These are phyloP conservation scores for Postia placenta DNA, from an alignment of 768 basidiomycete species.

Conservation along the genomic window DNA sequence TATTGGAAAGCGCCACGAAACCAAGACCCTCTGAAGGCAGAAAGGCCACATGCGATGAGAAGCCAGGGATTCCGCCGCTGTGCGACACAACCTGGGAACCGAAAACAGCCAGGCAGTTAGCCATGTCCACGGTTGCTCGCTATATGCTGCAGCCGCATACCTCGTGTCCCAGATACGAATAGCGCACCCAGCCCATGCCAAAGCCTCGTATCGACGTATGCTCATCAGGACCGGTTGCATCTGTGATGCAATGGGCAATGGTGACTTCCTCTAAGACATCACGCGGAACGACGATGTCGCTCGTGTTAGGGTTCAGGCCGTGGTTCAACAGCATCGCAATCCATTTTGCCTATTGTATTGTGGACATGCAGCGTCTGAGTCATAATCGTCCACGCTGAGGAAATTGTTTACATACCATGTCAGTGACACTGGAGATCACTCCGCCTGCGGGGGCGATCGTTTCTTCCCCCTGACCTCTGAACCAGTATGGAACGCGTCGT, in stretches of 20 bases:
- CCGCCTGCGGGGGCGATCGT: constrained; percentile 35
- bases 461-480: constrained; percentile 22
- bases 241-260: constrained; percentile 23
- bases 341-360: constrained; percentile 43
- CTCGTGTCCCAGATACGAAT: constrained; percentile 33
- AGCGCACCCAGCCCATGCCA: constrained; percentile 37
- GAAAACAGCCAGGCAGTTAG: too few species aligned
- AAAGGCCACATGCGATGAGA: constrained; percentile 27
- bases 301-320: constrained; percentile 27
- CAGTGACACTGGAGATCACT: constrained; percentile 35
- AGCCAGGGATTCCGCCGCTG: constrained; percentile 30
- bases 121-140: too few species aligned
- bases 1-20: constrained; percentile 23
- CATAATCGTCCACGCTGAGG: not conserved
- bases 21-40: constrained; percentile 33
- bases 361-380: too few species aligned
- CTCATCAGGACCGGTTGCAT: constrained; percentile 1
- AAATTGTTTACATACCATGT: constrained; percentile 29
- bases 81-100: constrained; percentile 28
- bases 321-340: constrained; percentile 28
- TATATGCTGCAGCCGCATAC: constrained; percentile 22
- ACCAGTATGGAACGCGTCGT: constrained; percentile 29
- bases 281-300: constrained; percentile 28
- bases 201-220: constrained; percentile 30
- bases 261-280: constrained; percentile 27